These are phyloP conservation scores for Phytophthora europaea DNA, from an alignment of 352 stramenopile genomes.

Conservation along the genomic window DNA sequence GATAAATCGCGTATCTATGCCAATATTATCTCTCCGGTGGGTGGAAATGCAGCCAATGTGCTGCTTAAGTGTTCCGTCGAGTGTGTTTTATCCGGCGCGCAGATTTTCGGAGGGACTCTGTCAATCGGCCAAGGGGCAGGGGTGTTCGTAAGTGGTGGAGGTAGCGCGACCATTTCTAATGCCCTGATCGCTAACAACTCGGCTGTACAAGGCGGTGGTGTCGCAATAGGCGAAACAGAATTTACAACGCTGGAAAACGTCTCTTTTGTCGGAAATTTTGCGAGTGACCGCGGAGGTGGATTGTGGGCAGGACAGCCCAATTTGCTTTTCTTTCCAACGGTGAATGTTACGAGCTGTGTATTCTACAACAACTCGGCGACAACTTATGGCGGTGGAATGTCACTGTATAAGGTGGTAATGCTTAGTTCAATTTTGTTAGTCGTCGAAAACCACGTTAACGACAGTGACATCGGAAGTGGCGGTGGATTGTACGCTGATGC, in stretches of 20 bases:
- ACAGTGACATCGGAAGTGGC: constrained; percentile 32
- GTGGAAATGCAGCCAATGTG: constrained; percentile 39
- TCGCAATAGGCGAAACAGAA: constrained; percentile 32
- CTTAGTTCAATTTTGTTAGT: constrained; percentile 27
- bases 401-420: constrained; percentile 19
- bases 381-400: constrained; percentile 37
- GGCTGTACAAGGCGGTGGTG: constrained; percentile 41
- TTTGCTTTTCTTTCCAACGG: constrained; percentile 1
- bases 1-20: constrained; percentile 34
- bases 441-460: constrained; percentile 45
- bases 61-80: constrained; percentile 29
- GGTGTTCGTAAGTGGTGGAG: constrained; percentile 40
- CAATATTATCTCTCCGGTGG: constrained; percentile 27
- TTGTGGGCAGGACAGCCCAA: constrained; percentile 24
- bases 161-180: constrained; percentile 27
- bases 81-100: constrained; percentile 36
- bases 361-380: constrained; percentile 61
- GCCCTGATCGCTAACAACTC: constrained; percentile 38
- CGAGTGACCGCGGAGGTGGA: constrained; percentile 34
- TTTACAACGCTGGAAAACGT: constrained; percentile 29
- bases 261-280: constrained; percentile 36
- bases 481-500: constrained; percentile 36
- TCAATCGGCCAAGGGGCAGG: constrained; percentile 38
- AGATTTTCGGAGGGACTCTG: constrained; percentile 35
- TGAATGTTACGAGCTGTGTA: constrained; percentile 24